Evolutionary conservation across 192 early-diverging fungal species (phyloP), one percentile per base, ranked within the genome.

Genomic region (Umbelopsis sp.): DNA sequence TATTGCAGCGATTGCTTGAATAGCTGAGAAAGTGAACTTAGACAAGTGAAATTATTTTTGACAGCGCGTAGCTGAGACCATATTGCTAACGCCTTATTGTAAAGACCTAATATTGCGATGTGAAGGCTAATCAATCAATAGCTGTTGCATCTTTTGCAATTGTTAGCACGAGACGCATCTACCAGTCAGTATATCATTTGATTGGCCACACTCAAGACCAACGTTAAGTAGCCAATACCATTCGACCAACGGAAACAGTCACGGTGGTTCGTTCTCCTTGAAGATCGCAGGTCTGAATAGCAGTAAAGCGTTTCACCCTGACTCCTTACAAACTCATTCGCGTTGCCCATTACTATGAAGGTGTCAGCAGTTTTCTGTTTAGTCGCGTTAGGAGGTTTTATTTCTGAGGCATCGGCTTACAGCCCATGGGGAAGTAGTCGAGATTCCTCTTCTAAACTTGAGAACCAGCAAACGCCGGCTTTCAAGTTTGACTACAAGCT

Each of bases 401-500:
- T 61, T 12, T 33, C 27, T 61, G 55, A 30, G 16, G 27, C 55
- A 22, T n/a, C 30, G 7, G 55, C 55, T 6, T 58, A 58, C 53
- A 33, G 15, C 3, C 33, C 33, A 10, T 61, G 27, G 12, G 55
- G 55, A 16, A 16, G 33, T 2, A 30, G 33, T 61, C 55, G 33
- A 16, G 15, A 61, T 61, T 61, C 55, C 7, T 16, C 25, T 35
- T 35, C 55, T 4, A 61, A 4, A 16, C 25, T 61, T 61, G 30
- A 61, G 13, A 11, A 61, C 55, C 55, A 25, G 55, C 55, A 61
- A 61, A 68, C 79, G 12, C 48, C 71, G 21, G 21, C 44, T 25
- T 71, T 71, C 22, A 77, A 75, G 37, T 72, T 82, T 49, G 89
- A 90, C 71, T 90, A 87, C 74, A 90, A 84, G 74, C 80, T 81